Evolutionary conservation across 2,329 filamentous ascomycete species (phyloP).

Genomic region (Cladosporium sp.): DNA sequence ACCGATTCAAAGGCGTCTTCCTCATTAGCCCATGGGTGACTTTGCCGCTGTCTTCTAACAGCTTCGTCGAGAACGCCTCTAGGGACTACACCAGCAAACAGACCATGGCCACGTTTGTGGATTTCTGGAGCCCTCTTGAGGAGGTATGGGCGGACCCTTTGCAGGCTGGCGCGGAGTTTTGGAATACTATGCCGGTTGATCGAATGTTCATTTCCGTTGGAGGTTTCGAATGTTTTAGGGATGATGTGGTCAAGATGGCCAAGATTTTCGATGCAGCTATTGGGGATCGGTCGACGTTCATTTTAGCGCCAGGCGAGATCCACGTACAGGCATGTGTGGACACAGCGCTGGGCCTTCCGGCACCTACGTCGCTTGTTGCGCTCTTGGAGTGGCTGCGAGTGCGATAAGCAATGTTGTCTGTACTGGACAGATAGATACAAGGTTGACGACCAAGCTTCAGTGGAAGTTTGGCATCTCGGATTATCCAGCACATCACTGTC

Average conservation of each 20-base stretch:
- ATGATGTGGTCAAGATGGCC: not conserved
- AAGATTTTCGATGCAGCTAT: not conserved
- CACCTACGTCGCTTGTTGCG: not conserved
- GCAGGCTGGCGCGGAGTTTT: not conserved
- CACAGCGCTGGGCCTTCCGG: not conserved
- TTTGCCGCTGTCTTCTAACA: not conserved
- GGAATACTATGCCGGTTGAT: not conserved
- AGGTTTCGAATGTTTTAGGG: not conserved
- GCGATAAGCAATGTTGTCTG: too few species aligned
- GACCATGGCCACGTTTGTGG: not conserved
- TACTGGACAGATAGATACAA: too few species aligned
- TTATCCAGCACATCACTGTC: too few species aligned
- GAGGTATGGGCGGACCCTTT: constrained; percentile 1
- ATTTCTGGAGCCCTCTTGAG: not conserved
- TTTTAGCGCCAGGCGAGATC: not conserved
- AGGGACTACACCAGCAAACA: not conserved
- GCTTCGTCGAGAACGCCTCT: not conserved
- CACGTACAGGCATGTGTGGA: constrained; percentile 3
- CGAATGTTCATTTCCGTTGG: not conserved
- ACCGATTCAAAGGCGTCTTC: not conserved
- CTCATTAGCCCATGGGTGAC: constrained; percentile 5
- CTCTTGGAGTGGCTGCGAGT: not conserved
- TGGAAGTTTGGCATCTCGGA: too few species aligned
- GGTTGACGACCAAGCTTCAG: too few species aligned
- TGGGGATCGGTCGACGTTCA: not conserved